phyloP scores from a whole-genome alignment of 2,329 filamentous ascomycete species.

The Cercospora sojina region DNA sequence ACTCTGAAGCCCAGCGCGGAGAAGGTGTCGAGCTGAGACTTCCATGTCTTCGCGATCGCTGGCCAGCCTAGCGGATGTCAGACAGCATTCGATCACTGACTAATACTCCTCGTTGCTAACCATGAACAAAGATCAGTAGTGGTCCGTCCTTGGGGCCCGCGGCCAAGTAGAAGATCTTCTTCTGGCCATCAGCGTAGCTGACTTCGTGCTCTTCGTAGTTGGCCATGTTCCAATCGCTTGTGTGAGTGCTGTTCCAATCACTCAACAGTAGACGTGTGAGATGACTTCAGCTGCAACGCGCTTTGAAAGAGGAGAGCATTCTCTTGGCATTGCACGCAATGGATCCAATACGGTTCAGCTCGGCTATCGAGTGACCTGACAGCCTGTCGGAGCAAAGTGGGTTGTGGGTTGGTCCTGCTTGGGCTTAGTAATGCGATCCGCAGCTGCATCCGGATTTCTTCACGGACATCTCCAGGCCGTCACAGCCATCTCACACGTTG shows the following conservation, averaged over 20 bases:
- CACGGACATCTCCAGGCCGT: background rate
- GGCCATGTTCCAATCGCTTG: slow-evolving; percentile 15
- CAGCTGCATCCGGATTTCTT: too few relatives aligned
- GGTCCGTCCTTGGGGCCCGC: slow-evolving; percentile 31
- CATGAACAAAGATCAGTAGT: slow-evolving; percentile 35
- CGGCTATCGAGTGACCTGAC: background rate
- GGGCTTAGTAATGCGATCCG: background rate
- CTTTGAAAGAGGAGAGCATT: background rate
- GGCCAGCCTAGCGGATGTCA: slow-evolving; percentile 33
- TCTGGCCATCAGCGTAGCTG: slow-evolving; percentile 24
- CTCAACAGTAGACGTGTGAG: background rate
- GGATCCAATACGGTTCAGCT: background rate
- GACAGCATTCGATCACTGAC: background rate
- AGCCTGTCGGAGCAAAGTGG: background rate
- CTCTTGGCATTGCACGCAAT: background rate
- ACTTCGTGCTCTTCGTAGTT: slow-evolving; percentile 27
- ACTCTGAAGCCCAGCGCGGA: slow-evolving; percentile 30
- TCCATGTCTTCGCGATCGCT: slow-evolving; percentile 40
- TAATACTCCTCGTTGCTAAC: slow-evolving; percentile 4
- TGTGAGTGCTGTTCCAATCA: background rate
- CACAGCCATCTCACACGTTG: background rate
- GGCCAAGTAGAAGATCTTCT: slow-evolving; percentile 33
- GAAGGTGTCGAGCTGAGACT: slow-evolving; percentile 39
- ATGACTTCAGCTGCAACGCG: background rate
- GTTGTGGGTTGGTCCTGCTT: background rate